A percentile compares a stretch with the other conserved stretches of the same genome.
Conservation (phyloP, 192 early-diverging fungal species). For the Backusella sp. region DNA sequence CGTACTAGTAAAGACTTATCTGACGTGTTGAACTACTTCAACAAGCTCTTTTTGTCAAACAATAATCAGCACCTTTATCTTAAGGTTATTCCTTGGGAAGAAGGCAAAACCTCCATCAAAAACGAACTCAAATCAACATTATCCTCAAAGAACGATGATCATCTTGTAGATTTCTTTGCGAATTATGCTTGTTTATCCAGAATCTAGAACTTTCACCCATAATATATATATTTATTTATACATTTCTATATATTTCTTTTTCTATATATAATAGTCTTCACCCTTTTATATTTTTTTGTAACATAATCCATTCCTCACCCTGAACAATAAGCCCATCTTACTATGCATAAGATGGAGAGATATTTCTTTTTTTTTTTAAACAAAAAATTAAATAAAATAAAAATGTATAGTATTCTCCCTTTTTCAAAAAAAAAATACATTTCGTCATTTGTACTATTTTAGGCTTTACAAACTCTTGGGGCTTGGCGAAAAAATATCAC, state of each 20-base stretch:
- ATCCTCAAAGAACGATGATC: neutral
- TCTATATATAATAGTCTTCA: neutral
- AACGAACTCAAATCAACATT: neutral
- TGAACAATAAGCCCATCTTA: constrained; percentile 5
- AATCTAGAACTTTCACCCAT: neutral
- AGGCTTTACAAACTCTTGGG: neutral
- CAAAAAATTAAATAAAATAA: constrained; percentile 2
- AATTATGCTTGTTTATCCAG: constrained; percentile 3
- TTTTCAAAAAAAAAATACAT: neutral
- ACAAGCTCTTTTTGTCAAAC: neutral
- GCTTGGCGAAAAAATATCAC: neutral
- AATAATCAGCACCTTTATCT: neutral
- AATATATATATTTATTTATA: neutral
- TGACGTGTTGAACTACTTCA: constrained; percentile 21
- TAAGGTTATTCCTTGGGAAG: constrained; percentile 4
- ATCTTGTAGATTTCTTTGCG: constrained; percentile 3
- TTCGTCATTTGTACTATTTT: constrained; percentile 11
- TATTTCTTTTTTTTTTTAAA: neutral
- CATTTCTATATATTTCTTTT: neutral
- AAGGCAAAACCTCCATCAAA: neutral
- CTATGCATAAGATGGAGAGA: neutral
- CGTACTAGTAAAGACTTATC: constrained; percentile 12
- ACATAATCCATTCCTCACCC: constrained; percentile 6
- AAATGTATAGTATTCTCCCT: constrained; percentile 2
- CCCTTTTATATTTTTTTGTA: constrained; percentile 1